Base-by-base conservation (phyloP, 2,329 filamentous ascomycete species). In the Zalaria obscura region DNA sequence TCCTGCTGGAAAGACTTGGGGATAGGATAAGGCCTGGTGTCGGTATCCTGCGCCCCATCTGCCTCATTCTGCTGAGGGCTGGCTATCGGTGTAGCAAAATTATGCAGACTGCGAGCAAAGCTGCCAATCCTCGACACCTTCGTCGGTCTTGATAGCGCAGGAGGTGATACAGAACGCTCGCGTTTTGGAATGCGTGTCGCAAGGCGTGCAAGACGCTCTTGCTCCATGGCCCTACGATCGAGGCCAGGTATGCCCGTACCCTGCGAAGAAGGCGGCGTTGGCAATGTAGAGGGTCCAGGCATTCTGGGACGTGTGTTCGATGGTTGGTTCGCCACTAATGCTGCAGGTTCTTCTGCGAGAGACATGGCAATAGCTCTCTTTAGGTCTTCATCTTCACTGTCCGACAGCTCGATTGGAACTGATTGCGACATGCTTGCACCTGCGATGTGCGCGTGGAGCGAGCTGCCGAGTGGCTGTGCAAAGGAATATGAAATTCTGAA, bases 171-270 rank as follows among this genome's bases (percentile, higher is more conserved):
- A 3, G 67, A 68, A 5, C 61, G 55, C 56, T 74, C 72, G 31
- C 76, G 72, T 58, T 88, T 83, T 4, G 40, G 33, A 5, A 26
- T 40, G 35, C 70, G 64, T 31, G 67, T 69, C 33, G 63, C 69
- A 18, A 78, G 59, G 50, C 88, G 73, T 25, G 76, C 78, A 9
- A 93, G 70, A 34, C 89, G 77, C 56, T 93, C 86, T 52, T 78
- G 69, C 58, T 95, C 89, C 85, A 94, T 91, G 40, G 76, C 73
- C 59, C 79, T 85, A 31, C 88, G 75, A 62, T 94, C 74, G 1
- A 93, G 60, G 3, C 72, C 71, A 4, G 72, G 53, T 0, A 76
- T 50, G 0, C 68, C 66, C 29, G n/a, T 32, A n/a, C 29, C 7
- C 7, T 2, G 3, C n/a, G 29, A 7, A n/a, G 29, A 7, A 7